These are phyloP conservation scores for Gynochthodes officinalis DNA, from an alignment of 257 asterid species.

Conservation along the genomic window DNA sequence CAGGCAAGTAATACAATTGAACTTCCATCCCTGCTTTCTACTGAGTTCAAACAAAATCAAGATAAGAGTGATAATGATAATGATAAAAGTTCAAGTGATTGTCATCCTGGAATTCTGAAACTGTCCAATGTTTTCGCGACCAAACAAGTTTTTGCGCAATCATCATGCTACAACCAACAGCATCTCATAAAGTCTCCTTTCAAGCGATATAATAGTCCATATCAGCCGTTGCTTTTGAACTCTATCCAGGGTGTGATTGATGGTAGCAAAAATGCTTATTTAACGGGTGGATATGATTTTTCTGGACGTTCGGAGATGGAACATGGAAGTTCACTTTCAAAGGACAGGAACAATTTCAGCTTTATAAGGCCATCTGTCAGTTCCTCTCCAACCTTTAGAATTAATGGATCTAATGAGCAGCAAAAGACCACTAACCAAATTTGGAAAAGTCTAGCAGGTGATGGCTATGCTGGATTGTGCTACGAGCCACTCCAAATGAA, in stretches of 20 bases:
- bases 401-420: not conserved
- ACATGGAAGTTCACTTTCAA: not conserved
- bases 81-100: not conserved
- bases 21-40: slow-evolving; percentile 1
- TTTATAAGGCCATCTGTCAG: not conserved
- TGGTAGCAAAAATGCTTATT: not conserved
- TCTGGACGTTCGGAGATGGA: not conserved
- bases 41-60: not conserved
- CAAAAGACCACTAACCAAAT: not conserved
- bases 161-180: not conserved
- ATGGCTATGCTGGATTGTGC: slow-evolving; percentile 30
- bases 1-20: slow-evolving; percentile 9
- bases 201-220: not conserved
- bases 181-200: slow-evolving; percentile 6
- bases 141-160: not conserved
- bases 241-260: not conserved
- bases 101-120: not conserved
- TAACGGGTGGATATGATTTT: not conserved
- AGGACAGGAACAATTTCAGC: not conserved
- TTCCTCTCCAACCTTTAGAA: not conserved
- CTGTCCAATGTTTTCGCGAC: not conserved
- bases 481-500: slow-evolving; percentile 29
- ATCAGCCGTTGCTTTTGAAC: not conserved
- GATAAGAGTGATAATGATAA: not conserved
- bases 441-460: not conserved